Conservation (phyloP, 345 rosid genomes). For the Rubroshorea leprosula region DNA sequence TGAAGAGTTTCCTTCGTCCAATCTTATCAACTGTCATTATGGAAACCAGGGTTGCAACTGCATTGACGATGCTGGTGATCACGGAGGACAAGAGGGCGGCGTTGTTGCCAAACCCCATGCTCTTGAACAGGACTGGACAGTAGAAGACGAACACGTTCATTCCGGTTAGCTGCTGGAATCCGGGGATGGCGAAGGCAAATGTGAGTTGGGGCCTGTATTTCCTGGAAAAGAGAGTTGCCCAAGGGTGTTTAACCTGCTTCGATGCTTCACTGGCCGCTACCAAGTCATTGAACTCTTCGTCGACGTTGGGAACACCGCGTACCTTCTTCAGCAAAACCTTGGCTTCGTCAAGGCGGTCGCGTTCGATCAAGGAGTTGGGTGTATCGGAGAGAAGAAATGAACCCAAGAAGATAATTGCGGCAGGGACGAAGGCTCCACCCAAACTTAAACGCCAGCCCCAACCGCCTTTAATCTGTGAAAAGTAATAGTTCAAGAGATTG, state of each 20-base stretch:
- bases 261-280: constrained; percentile 25
- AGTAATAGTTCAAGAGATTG: constrained; percentile 58
- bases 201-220: constrained; percentile 26
- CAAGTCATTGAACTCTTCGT: constrained; percentile 24
- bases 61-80: constrained; percentile 44
- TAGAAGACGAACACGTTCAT: constrained; percentile 42
- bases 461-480: constrained; percentile 21
- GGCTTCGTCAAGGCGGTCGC: constrained; percentile 33
- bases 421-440: constrained; percentile 32
- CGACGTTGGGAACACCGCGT: constrained; percentile 27
- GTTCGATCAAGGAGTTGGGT: constrained; percentile 53
- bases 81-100: constrained; percentile 57
- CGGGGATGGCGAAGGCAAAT: constrained; percentile 24
- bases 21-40: constrained; percentile 44
- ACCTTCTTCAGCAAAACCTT: constrained; percentile 32
- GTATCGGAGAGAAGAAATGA: constrained; percentile 42
- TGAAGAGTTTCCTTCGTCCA: constrained; percentile 46
- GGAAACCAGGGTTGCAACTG: constrained; percentile 45
- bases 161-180: constrained; percentile 36
- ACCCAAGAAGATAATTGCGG: constrained; percentile 36
- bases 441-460: constrained; percentile 33
- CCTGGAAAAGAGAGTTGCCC: constrained; percentile 30
- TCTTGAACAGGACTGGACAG: constrained; percentile 53
- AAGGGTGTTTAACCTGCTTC: constrained; percentile 32
- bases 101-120: constrained; percentile 49